Conservation (phyloP, 2,329 filamentous ascomycete species). For the Colletotrichum chrysophilum region DNA sequence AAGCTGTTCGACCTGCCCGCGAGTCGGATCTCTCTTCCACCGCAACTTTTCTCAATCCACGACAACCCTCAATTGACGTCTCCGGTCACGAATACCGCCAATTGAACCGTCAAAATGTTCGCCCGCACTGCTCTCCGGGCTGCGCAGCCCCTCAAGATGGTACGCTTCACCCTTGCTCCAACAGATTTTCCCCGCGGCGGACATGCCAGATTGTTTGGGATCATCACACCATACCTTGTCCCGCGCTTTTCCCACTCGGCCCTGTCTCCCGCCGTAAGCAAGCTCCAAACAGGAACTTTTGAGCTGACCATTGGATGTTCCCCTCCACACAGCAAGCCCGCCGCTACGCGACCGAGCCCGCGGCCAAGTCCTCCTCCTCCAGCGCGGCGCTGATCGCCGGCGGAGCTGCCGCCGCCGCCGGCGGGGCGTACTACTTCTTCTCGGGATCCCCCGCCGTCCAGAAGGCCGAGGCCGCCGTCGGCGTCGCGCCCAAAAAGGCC, state of each 20-base stretch:
- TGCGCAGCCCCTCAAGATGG: conserved; percentile 69
- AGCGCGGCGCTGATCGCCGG: conserved; percentile 67
- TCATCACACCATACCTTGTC: background rate
- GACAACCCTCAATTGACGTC: conserved; percentile 14
- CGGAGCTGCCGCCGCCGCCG: conserved; percentile 63
- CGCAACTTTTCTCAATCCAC: background rate
- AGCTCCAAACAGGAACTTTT: background rate
- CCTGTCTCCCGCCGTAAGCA: background rate
- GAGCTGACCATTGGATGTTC: conserved; percentile 32
- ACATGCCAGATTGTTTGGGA: background rate
- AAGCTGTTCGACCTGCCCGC: background rate
- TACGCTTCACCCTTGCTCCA: conserved; percentile 41
- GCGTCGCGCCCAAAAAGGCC: conserved; percentile 49
- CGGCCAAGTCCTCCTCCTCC: conserved; percentile 54
- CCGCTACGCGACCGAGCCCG: conserved; percentile 72
- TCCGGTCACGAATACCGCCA: conserved; percentile 28
- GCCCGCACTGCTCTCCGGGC: conserved; percentile 68
- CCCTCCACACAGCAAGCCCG: conserved; percentile 46
- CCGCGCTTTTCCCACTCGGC: background rate
- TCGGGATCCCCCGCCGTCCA: conserved; percentile 50
- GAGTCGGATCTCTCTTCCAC: background rate
- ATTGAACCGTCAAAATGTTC: conserved; percentile 57
- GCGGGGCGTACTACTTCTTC: conserved; percentile 62
- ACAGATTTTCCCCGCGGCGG: background rate
- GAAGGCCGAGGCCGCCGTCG: conserved; percentile 58